Evolutionary conservation across 2,329 filamentous ascomycete genomes (phyloP), one percentile per base, ranked within the genome.

Genomic region (Xylariaceae sp.): DNA sequence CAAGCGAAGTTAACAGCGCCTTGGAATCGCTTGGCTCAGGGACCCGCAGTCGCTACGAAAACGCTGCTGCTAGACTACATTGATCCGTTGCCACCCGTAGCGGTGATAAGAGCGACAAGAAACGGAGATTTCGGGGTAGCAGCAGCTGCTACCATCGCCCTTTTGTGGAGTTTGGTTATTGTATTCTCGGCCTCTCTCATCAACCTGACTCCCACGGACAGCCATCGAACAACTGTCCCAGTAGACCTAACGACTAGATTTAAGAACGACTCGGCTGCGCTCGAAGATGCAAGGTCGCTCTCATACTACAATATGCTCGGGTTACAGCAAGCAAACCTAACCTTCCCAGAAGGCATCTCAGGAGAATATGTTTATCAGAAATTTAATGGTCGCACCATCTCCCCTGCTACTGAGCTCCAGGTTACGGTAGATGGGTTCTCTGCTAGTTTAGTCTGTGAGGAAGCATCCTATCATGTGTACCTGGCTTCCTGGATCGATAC

Each of bases 1-100:
- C 44, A 53, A 13, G 44, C 50, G 3, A 53, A 53, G 21, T 10
- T 44, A 3, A 44, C 11, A 5, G 50, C 44, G 3, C 50, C 50
- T 9, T 53, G 44, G 44, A 13, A 21, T 18, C 42, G 36, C 3
- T 21, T 52, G 16, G 11, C 16, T 15, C n/a, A 23, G 23, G 35
- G 27, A 10, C 49, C 41, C 6, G 42, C 27, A 13, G 13, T 2
- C 1, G 42, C 21, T 6, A 6, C 21, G 23, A 40, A 46, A n/a
- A 26, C 42, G 11, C 20, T 52, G 15, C 15, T 47, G 5, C 11
- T 52, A 8, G 50, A 52, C 29, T 52, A 52, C 10, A 11, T 52
- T 15, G 2, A 4, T 20, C 10, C 13, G 4, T 30, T 52, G 2
- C 42, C 18, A 9, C 49, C 49, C 2, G 10, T 46, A 3, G 9